Percentiles rank a stretch among this genome's conserved stretches.
phyloP scores from a whole-genome alignment of 306 rosid species.

The Astragalus membranaceus region DNA sequence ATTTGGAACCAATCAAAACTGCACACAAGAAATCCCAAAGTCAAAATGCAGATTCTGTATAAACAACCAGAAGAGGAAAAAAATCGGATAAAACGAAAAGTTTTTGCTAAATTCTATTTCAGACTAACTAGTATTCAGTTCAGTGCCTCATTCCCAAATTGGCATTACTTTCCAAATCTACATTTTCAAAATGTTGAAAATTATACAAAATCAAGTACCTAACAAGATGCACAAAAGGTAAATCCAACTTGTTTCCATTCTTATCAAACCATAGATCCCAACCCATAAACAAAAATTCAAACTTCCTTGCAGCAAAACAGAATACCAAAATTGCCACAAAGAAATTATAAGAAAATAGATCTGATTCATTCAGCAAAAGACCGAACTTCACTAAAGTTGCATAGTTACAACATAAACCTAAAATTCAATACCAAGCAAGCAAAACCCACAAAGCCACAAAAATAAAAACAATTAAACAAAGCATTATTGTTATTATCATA shows the following conservation, averaged over 20 bases:
- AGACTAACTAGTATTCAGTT: neutral
- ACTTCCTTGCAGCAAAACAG: slow-evolving; percentile 21
- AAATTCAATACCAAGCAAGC: too few relatives aligned
- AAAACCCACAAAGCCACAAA: too few relatives aligned
- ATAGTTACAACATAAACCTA: too few relatives aligned
- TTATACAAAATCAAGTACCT: neutral
- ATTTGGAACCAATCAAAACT: too few relatives aligned
- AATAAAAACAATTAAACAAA: slow-evolving; percentile 36
- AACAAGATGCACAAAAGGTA: slow-evolving; percentile 28
- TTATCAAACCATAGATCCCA: slow-evolving; percentile 47
- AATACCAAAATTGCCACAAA: slow-evolving; percentile 36
- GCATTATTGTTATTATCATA: slow-evolving; percentile 20
- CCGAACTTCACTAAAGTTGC: too few relatives aligned
- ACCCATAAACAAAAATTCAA: slow-evolving; percentile 26
- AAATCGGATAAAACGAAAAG: neutral
- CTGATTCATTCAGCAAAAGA: too few relatives aligned
- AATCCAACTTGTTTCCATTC: slow-evolving; percentile 34
- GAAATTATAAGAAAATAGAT: too few relatives aligned
- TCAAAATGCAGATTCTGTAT: too few relatives aligned
- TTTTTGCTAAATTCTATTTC: slow-evolving; percentile 9
- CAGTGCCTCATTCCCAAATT: slow-evolving; percentile 21
- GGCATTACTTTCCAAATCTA: slow-evolving; percentile 29
- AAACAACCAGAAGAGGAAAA: too few relatives aligned
- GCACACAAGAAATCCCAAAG: too few relatives aligned
- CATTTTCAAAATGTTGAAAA: slow-evolving; percentile 28